Percentiles rank a stretch among this genome's conserved stretches.
phyloP scores from a whole-genome alignment of 73 alveolate genomes.

The Paramecium tetraurelia region DNA sequence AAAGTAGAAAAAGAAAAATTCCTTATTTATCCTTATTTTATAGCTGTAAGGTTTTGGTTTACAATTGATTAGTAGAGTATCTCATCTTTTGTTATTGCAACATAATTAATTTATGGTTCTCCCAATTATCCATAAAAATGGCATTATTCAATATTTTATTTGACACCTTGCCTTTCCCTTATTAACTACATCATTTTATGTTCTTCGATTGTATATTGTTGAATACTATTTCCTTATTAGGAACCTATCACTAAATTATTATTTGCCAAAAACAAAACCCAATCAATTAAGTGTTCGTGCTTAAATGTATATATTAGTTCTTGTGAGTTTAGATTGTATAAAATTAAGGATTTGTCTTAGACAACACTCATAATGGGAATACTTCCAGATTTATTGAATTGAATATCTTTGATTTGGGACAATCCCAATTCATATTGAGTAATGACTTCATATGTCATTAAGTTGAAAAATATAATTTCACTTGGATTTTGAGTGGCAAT shows the following conservation, averaged over 20 bases:
- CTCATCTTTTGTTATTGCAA: neutral
- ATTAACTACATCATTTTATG: slow-evolving; percentile 10
- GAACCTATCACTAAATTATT: neutral
- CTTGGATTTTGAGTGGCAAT: neutral
- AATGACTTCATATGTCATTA: neutral
- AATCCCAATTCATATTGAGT: neutral
- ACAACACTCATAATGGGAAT: neutral
- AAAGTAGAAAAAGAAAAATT: slow-evolving; percentile 4
- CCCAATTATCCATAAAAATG: neutral
- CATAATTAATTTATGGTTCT: slow-evolving; percentile 17
- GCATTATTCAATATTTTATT: neutral
- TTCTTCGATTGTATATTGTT: neutral
- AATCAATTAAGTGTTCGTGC: neutral
- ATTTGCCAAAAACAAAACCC: neutral
- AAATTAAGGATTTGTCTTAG: neutral
- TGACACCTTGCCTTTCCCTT: neutral
- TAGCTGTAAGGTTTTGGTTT: neutral
- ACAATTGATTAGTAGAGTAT: neutral
- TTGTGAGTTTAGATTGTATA: slow-evolving; percentile 17
- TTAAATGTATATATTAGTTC: neutral
- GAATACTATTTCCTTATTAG: neutral
- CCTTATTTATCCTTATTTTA: neutral
- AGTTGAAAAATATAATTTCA: neutral
- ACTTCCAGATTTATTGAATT: neutral
- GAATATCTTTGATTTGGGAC: neutral